phyloP scores from a whole-genome alignment of 148 eudicot species.

The Salicornia ramosissima region DNA sequence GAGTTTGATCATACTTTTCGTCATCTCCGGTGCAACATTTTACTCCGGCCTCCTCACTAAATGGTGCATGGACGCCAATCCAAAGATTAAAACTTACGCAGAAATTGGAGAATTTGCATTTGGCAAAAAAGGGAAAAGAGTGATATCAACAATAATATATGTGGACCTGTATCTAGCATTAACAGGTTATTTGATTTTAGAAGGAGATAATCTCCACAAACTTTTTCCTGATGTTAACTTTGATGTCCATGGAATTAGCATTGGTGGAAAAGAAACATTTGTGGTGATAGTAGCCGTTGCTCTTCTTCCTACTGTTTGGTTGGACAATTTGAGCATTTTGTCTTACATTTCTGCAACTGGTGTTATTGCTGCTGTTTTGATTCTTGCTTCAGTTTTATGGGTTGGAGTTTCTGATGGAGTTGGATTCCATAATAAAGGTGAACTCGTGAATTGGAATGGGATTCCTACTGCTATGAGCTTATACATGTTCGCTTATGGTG shows the following conservation, averaged over 20 bases:
- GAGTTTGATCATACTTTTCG: constrained; percentile 35
- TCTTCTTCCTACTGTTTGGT: constrained; percentile 32
- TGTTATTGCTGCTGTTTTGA: constrained; percentile 23
- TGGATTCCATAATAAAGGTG: constrained; percentile 29
- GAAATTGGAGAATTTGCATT: constrained; percentile 40
- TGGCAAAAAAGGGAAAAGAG: constrained; percentile 37
- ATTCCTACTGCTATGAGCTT: constrained; percentile 38
- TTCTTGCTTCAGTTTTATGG: constrained; percentile 28
- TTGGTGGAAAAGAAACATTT: constrained; percentile 20
- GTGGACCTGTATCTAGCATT: constrained; percentile 44
- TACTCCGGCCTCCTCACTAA: constrained; percentile 38
- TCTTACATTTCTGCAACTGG: constrained; percentile 40
- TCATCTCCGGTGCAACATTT: constrained; percentile 29
- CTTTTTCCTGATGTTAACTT: constrained; percentile 29
- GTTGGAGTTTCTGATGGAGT: constrained; percentile 32
- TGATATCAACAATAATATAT: constrained; percentile 28
- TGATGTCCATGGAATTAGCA: constrained; percentile 4
- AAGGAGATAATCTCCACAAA: constrained; percentile 50
- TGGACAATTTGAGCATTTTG: constrained; percentile 28
- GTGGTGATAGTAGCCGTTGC: constrained; percentile 25
- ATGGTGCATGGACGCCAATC: constrained; percentile 40
- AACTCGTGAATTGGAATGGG: constrained; percentile 26
- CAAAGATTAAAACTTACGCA: constrained; percentile 32
- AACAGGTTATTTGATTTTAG: constrained; percentile 41
- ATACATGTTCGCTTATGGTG: constrained; percentile 36